Evolutionary conservation across 805 yeast genomes (phyloP), one percentile per base, ranked within the genome.

Genomic region (Kuraishia molischiana): DNA sequence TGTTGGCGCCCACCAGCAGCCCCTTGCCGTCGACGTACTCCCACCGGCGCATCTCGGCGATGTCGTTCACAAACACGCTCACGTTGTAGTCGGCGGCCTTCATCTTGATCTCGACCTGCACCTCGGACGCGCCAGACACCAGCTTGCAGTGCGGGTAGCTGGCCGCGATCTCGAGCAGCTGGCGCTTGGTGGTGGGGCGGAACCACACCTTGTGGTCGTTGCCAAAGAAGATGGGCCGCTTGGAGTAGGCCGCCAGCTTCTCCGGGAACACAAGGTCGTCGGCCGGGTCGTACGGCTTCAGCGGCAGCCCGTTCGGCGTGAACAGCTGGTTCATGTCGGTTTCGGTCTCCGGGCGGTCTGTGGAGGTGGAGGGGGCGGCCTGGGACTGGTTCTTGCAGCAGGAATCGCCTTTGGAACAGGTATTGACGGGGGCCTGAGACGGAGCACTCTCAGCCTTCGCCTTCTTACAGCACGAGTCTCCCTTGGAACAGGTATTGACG

Each of bases 61-160:
- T 53, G 36, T 67, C 73, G 36, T 64, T 62, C n/a, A 61, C 64
- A 47, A 50, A 67, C 4, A 66, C 58, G 35, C 56, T 58, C 9
- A 62, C 59, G 28, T 53, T 50, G 44, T 66, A 67, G 41, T 63
- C 56, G 13, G 66, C 64, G 34, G 56, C 54, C 43, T 64, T 64
- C 46, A 66, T 60, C 40, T 66, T 65, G 21, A 64, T 63, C 44
- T 67, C 74, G 26, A 67, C 66, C 38, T 66, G 72, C 29, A 67
- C 59, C 43, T 67, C 74, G 4, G 70, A 64, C 1, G 73, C 70
- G 35, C 74, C 74, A 18, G 66, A 64, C 18, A 67, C 69, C 19
- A 67, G 33, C 42, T 67, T 67, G 10, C 61, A 49, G 26, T 41
- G 38, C 4, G 71, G 70, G 42, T 58, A 58, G 38, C 47, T 46